Conservation (phyloP, 73 alveolate species). For the Tetrahymena thermophila region DNA sequence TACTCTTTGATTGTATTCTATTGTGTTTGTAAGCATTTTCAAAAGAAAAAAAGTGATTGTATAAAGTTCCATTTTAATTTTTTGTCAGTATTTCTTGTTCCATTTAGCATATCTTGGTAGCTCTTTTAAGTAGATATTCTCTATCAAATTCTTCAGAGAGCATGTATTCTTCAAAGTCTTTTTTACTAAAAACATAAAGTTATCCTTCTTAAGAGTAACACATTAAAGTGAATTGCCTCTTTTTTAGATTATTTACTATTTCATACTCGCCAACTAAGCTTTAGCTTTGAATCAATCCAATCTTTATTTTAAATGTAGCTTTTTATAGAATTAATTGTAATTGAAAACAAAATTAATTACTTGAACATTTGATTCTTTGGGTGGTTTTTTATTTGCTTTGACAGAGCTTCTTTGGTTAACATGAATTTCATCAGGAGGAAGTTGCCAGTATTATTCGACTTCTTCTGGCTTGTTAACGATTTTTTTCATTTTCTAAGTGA, state of each 20-base stretch:
- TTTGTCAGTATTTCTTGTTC: neutral
- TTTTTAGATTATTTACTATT: neutral
- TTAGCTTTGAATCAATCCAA: neutral
- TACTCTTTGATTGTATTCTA: neutral
- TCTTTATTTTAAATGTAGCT: neutral
- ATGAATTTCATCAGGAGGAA: neutral
- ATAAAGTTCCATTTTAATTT: neutral
- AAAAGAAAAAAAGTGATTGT: neutral
- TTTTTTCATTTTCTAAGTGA: neutral
- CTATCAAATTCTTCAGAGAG: neutral
- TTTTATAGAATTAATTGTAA: neutral
- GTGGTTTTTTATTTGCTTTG: neutral
- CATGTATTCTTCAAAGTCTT: neutral
- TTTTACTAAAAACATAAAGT: neutral
- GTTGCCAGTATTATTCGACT: neutral
- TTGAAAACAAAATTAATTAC: neutral
- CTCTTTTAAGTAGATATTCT: neutral
- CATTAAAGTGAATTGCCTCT: neutral
- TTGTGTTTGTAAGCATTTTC: neutral
- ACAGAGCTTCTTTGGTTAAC: neutral
- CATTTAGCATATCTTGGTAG: neutral
- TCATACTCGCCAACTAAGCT: neutral
- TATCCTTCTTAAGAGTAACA: neutral
- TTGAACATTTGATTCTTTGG: neutral
- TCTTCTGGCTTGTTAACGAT: neutral